These are phyloP conservation scores for Suillus americanus DNA, from an alignment of 768 basidiomycete species.

Conservation along the genomic window DNA sequence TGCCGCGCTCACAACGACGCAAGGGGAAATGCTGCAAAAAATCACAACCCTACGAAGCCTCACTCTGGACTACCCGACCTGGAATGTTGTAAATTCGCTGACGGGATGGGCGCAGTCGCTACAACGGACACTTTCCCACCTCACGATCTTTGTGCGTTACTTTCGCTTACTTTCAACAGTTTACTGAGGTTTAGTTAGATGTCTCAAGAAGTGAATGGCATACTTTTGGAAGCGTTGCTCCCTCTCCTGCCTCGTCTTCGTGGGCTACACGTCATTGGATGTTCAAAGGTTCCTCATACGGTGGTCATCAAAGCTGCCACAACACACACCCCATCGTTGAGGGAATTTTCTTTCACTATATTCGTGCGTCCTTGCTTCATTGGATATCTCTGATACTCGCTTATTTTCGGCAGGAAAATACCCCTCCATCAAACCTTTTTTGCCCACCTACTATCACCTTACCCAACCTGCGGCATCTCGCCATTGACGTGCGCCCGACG, in stretches of 20 bases:
- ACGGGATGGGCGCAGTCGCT: slow-evolving; percentile 54
- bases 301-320: slow-evolving; percentile 44
- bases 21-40: slow-evolving; percentile 43
- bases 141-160: slow-evolving; percentile 60
- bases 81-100: slow-evolving; percentile 58
- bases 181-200: slow-evolving; percentile 38
- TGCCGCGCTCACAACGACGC: slow-evolving; percentile 52
- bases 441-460: slow-evolving; percentile 32
- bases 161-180: neutral
- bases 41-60: slow-evolving; percentile 44
- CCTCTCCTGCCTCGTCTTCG: slow-evolving; percentile 50
- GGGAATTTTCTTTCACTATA: slow-evolving; percentile 60
- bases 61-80: slow-evolving; percentile 58
- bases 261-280: slow-evolving; percentile 61
- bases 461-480: slow-evolving; percentile 46
- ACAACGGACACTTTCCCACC: slow-evolving; percentile 43
- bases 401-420: slow-evolving; percentile 13
- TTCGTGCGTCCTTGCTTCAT: slow-evolving; percentile 41
- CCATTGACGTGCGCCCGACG: slow-evolving; percentile 48
- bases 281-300: slow-evolving; percentile 55
- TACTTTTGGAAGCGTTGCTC: slow-evolving; percentile 48
- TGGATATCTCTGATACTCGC: slow-evolving; percentile 5
- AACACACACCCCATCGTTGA: slow-evolving; percentile 51
- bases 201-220: slow-evolving; percentile 53
- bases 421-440: slow-evolving; percentile 12